A percentile compares a stretch with the other conserved stretches of the same genome.
These are phyloP conservation scores for Phoenix dactylifera DNA, from an alignment of 176 grass and related monocot species.

Conservation along the genomic window DNA sequence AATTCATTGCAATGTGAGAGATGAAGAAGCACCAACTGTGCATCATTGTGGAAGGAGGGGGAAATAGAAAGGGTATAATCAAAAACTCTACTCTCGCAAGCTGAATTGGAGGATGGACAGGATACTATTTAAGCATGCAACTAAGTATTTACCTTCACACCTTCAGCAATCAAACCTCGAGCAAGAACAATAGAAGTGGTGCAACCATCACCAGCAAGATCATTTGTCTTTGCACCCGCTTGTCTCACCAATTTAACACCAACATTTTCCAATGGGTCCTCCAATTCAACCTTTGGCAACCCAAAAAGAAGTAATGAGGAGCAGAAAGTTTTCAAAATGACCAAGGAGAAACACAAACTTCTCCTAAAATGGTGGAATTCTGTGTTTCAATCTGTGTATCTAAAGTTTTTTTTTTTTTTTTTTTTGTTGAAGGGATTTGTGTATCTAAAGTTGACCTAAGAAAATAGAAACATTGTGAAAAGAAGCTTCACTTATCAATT, in stretches of 20 bases:
- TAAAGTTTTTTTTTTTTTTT: too few relatives aligned
- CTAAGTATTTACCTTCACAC: conserved; percentile 53
- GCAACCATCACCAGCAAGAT: conserved; percentile 83
- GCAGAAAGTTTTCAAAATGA: too few relatives aligned
- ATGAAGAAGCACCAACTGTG: too few relatives aligned
- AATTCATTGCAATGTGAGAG: too few relatives aligned
- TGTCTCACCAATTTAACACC: conserved; percentile 91
- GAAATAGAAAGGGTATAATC: not conserved
- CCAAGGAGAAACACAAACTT: too few relatives aligned
- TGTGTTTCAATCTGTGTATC: too few relatives aligned
- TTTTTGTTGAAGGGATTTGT: too few relatives aligned
- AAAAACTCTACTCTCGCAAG: not conserved
- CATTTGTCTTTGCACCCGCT: conserved; percentile 77
- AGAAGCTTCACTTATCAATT: too few relatives aligned
- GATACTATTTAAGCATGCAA: not conserved
- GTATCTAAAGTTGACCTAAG: too few relatives aligned
- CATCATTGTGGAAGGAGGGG: not conserved
- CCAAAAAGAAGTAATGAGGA: not conserved
- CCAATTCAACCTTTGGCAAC: conserved; percentile 63
- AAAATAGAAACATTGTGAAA: too few relatives aligned
- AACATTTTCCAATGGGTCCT: conserved; percentile 88
- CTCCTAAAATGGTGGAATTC: too few relatives aligned
- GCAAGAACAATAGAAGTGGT: conserved; percentile 94
- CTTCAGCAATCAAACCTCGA: conserved; percentile 84
- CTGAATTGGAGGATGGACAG: too few relatives aligned